A percentile compares a stretch with the other conserved stretches of the same genome.
Evolutionary conservation across 1,284 basidiomycete species (phyloP).

Genomic region (Pyrrhoderma noxium): DNA sequence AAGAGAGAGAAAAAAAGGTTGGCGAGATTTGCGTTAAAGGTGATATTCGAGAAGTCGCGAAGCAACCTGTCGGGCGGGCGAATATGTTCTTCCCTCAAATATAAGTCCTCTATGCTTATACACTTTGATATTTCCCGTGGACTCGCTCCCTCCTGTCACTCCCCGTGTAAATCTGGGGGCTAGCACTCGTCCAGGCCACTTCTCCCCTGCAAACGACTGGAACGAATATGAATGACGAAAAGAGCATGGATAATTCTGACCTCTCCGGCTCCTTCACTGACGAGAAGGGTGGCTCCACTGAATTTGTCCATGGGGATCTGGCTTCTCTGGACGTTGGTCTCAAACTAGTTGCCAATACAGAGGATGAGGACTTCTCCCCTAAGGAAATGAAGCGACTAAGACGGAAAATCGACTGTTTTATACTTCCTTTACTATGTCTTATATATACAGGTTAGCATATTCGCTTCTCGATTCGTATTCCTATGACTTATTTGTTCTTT

Average conservation of each 20-base stretch:
- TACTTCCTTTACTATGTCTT: slow-evolving; percentile 25
- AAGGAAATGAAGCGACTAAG: slow-evolving; percentile 20
- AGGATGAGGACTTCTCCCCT: slow-evolving; percentile 19
- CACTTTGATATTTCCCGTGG: no score
- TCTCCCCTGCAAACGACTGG: no score
- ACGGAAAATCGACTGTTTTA: slow-evolving; percentile 24
- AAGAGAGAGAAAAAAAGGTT: no score
- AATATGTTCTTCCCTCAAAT: no score
- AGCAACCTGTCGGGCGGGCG: no score
- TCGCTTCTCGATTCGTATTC: background rate
- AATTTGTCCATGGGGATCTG: slow-evolving; percentile 13
- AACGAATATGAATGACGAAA: slow-evolving; percentile 6
- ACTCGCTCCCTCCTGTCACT: no score
- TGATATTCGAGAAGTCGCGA: no score
- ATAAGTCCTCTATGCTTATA: no score
- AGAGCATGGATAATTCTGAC: background rate
- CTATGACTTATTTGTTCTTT: background rate
- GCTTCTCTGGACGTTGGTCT: slow-evolving; percentile 23
- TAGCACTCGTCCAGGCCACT: no score
- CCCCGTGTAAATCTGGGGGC: no score
- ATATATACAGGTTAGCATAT: slow-evolving; percentile 24
- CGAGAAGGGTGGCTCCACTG: slow-evolving; percentile 11
- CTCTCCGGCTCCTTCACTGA: slow-evolving; percentile 11
- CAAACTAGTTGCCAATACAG: slow-evolving; percentile 19
- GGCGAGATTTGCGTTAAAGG: no score